Conservation (phyloP, 2,329 filamentous ascomycete genomes). For the Cercospora sesami region DNA sequence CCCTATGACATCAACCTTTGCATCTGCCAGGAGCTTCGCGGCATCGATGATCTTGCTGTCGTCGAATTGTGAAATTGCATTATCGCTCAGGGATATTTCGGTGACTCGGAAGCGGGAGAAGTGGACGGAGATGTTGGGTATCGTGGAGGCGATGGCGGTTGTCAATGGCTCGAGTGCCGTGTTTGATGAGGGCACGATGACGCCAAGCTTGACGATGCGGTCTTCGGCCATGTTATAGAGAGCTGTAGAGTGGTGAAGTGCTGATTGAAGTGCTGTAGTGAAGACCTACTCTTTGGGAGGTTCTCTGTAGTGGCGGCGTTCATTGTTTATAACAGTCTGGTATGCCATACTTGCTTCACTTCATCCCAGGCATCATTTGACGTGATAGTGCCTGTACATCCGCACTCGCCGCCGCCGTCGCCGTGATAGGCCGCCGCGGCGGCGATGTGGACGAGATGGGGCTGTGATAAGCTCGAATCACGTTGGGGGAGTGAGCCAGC, state of each 20-base stretch:
- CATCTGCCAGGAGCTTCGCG: slow-evolving; percentile 36
- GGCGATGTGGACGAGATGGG: background rate
- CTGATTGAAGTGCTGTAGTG: background rate
- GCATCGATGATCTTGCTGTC: slow-evolving; percentile 34
- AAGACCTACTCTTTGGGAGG: background rate
- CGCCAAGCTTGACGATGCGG: slow-evolving; percentile 37
- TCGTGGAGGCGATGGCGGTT: slow-evolving; percentile 38
- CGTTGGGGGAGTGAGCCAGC: background rate
- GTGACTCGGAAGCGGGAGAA: slow-evolving; percentile 48
- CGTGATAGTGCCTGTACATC: background rate
- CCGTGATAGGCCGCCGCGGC: background rate
- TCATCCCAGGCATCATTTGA: background rate
- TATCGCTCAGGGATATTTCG: slow-evolving; percentile 41
- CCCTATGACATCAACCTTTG: slow-evolving; percentile 36
- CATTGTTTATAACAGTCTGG: background rate
- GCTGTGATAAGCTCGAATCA: slow-evolving; percentile 1
- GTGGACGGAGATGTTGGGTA: slow-evolving; percentile 43
- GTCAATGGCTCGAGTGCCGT: slow-evolving; percentile 49
- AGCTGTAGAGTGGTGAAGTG: background rate
- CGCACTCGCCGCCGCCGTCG: background rate
- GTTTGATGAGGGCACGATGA: slow-evolving; percentile 50
- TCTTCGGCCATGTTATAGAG: slow-evolving; percentile 1
- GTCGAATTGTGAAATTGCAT: slow-evolving; percentile 40
- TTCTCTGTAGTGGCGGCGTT: background rate
- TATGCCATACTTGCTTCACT: background rate